These are phyloP conservation scores for Nitzschia sp. DNA, from an alignment of 108 stramenopile genomes.

Conservation along the genomic window DNA sequence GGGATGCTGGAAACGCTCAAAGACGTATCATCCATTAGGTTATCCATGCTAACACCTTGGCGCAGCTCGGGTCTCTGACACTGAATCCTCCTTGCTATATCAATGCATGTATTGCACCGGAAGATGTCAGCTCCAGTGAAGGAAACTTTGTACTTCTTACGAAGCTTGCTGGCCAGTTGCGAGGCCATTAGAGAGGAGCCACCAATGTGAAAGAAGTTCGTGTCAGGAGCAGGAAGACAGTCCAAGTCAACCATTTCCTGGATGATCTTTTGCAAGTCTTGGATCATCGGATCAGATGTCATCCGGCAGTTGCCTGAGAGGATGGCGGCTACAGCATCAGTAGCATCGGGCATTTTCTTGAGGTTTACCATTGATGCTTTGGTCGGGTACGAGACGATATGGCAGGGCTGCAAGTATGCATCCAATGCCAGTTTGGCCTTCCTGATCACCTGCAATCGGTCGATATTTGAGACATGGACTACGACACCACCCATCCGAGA, in stretches of 20 bases:
- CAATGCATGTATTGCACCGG: conserved; percentile 42
- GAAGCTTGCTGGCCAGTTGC: conserved; percentile 54
- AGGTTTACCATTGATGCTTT: conserved; percentile 12
- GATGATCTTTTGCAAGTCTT: conserved; percentile 46
- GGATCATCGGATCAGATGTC: conserved; percentile 41
- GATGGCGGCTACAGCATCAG: conserved; percentile 48
- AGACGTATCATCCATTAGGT: conserved; percentile 13
- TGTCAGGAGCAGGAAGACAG: conserved; percentile 48
- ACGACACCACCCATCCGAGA: conserved; percentile 40
- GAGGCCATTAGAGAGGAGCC: conserved; percentile 61
- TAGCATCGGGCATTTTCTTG: conserved; percentile 27
- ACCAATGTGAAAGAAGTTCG: conserved; percentile 65
- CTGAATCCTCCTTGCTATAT: conserved; percentile 44
- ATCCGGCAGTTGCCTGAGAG: conserved; percentile 28
- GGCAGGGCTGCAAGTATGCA: conserved; percentile 41
- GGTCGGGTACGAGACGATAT: conserved; percentile 27
- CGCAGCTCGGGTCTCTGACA: conserved; percentile 15
- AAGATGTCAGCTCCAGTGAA: conserved; percentile 62
- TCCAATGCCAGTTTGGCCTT: conserved; percentile 35
- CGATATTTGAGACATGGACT: conserved; percentile 40
- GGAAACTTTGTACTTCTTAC: conserved; percentile 38
- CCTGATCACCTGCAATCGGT: conserved; percentile 25
- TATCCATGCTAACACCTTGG: neutral
- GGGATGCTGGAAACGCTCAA: conserved; percentile 7
- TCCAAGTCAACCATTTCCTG: conserved; percentile 55